Base-by-base conservation (phyloP, 768 basidiomycete genomes). In the Pleurotus cornucopiae region DNA sequence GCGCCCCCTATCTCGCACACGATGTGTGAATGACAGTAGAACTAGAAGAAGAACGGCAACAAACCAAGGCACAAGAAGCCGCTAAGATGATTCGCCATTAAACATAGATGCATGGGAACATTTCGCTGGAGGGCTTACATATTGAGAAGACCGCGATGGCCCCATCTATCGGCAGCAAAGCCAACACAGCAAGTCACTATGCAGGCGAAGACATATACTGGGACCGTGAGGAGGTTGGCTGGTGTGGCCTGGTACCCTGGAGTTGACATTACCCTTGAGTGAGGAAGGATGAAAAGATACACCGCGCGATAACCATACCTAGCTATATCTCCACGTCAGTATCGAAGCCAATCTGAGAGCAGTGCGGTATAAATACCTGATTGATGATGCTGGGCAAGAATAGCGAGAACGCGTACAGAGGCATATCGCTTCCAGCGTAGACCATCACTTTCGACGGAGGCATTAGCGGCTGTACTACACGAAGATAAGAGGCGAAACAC, bases 301-400 rank as follows among this genome's bases (percentile, higher is more conserved):
- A 9, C 26, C 16, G n/a, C 5, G 11, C 4, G n/a, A n/a, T 25
- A 9, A 49, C 43, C 64, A 60, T 63, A 78, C 77, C 76, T 25
- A 79, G 72, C 77, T 79, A 51, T 46, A 49, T 38, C 37, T 34
- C n/a, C 30, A 34, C 30, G 30, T 34, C 9, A 34, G 30, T 34
- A 34, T 34, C 30, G 30, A 34, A 34, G 30, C 6, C 11, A 11
- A 34, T 9, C 30, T 34, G 9, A 34, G 30, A 34, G 20, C 13
- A 38, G 26, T 20, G 6, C 16, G 43, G 11, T 21, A 18, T 2
- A 68, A 78, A 41, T 59, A 86, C 84, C 70, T 86, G 72, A 57
- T 79, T 84, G 67, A 90, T 91, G 64, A 91, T 90, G 43, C 82
- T 87, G 0, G 89, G 89, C 54, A 89, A 71, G 75, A 92, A 92